Evolutionary conservation across 305 asterid genomes (phyloP).

Genomic region (Salvia sclarea): DNA sequence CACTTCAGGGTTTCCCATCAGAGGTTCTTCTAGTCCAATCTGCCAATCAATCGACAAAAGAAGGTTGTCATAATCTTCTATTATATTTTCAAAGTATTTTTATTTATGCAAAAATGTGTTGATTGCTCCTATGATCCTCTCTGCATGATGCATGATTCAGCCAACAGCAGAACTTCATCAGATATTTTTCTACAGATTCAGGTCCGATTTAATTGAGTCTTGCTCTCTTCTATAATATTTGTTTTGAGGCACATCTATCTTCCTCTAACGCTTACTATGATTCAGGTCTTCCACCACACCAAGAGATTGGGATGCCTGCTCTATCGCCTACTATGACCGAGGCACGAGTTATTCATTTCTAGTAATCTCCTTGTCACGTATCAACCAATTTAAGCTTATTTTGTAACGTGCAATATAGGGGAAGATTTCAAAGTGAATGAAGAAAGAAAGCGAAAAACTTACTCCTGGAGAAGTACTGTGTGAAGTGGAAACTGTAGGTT

Average conservation of each 20-base stretch:
- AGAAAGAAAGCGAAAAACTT: conserved; percentile 97
- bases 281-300: conserved; percentile 96
- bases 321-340: conserved; percentile 99
- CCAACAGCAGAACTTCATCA: conserved; percentile 37
- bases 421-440: conserved; percentile 93
- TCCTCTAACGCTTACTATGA: conserved; percentile 21
- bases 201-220: conserved; percentile 46
- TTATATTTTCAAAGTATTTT: neutral
- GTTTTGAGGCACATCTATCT: conserved; percentile 19
- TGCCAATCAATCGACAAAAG: conserved; percentile 38
- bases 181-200: conserved; percentile 66
- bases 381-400: conserved; percentile 18
- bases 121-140: neutral
- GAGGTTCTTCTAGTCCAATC: conserved; percentile 36
- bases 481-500: conserved; percentile 98
- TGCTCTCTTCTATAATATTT: neutral
- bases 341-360: conserved; percentile 45
- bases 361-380: neutral
- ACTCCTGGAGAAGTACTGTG: conserved; percentile 97
- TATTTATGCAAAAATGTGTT: conserved; percentile 12
- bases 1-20: conserved; percentile 40
- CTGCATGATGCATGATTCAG: conserved; percentile 39
- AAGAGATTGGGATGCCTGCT: conserved; percentile 99
- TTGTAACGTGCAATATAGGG: conserved; percentile 57
- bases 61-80: conserved; percentile 42